Base-by-base conservation (phyloP, 306 rosid species). In the Corylus avellana region DNA sequence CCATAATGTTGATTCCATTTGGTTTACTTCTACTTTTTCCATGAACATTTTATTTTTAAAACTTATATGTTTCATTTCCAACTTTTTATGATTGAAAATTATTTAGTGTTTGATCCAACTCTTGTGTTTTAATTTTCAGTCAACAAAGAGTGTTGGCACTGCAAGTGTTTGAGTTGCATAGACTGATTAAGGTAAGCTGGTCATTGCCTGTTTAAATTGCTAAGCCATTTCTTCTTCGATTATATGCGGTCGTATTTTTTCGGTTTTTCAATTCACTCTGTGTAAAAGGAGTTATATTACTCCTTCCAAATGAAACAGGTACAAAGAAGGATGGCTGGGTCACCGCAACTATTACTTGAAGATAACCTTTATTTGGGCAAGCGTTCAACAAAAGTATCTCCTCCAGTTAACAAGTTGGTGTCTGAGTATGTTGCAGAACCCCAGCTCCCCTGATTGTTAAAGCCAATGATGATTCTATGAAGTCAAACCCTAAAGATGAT, bases 121-220 rank as follows among this genome's bases (percentile, higher is more conserved):
- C 73, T 74, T 66, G 50, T 77, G 14, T 58, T 84, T 37, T 69
- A 75, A 12, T 77, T 81, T 82, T 77, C 97, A 94, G 97, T 68
- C 98, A 90, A 82, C 93, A 89, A 82, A 85, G 87, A 83, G 72
- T 87, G 70, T 94, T 94, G 77, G 61, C 78, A 57, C 49, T 79
- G 63, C 98, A 94, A 85, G 88, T 92, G 79, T 92, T 88, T 74
- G 98, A 90, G 85, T 86, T 94, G 90, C 98, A 94, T 74, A 89
- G 96, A 82, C 76, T 92, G 53, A 81, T 92, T 78, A 89, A 87
- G 97, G 98, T 91, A 80, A 86, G 58, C 48, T 73, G 3, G 48
- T 47, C 3, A 62, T 77, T 78, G 37, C 59, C 70, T 51, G 12
- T 71, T 62, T 3, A 70, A 8, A 81, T 70, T 25, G 22, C 51